Base-by-base conservation (phyloP, 805 yeast species). In the Candida coquimbonensis region DNA sequence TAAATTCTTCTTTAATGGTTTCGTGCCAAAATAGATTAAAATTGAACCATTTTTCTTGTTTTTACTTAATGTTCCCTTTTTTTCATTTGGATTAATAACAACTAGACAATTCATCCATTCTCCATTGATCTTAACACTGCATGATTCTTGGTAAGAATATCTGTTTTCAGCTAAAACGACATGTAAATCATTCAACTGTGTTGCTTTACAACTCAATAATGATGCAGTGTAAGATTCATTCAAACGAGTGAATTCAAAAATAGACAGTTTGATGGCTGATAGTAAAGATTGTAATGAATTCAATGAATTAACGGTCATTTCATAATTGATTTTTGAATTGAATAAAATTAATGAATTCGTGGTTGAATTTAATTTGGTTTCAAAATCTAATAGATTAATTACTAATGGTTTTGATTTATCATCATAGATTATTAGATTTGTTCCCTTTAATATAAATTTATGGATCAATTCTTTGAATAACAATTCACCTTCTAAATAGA, bases 191-290 rank as follows among this genome's bases (percentile, higher is more conserved):
- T 75, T 68, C 45, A 81, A 67, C 43, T 66, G 60, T 4, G 78
- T 67, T 1, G 83, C 87, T 52, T 77, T 79, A 9, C 77, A 62
- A 9, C 83, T 75, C 32, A 81, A 60, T 32, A 81, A 62, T 3
- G 80, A 83, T 7, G 85, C 88, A 0, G 87, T 80, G 56, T 75
- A 81, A 19, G 80, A 73, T 61, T 80, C 83, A 54, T 76, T 80
- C 44, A 81, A 65, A 40, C 75, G 72, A 17, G 70, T 68, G 53
- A 67, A 73, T 60, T 81, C 88, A 55, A 67, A 81, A 51, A 73
- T 75, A n/a, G 82, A 63, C 40, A 81, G 59, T 42, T 72, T 64
- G 33, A 81, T 59, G 4, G 80, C 75, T 1, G 79, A 64, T 17
- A 76, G 64, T 77, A 78, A 73, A 41, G 39, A 37, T 29, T 54